A percentile compares a stretch with the other conserved stretches of the same genome.
phyloP scores from a whole-genome alignment of 768 basidiomycete genomes.

The Mycena chlorophos region DNA sequence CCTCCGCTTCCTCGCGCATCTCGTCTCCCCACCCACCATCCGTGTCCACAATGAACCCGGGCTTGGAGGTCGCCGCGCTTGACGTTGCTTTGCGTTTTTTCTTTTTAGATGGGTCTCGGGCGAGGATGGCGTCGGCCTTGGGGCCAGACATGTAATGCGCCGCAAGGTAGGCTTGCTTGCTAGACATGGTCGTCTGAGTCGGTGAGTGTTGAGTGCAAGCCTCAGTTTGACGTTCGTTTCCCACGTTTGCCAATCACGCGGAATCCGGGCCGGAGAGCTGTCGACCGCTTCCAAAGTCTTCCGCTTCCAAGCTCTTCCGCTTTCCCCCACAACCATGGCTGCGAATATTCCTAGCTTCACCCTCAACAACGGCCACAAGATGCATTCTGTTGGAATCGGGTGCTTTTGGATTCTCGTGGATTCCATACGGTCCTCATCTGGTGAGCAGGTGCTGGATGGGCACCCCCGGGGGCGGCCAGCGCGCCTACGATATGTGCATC shows the following conservation, averaged over 20 bases:
- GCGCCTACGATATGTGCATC: slow-evolving; percentile 39
- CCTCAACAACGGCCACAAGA: slow-evolving; percentile 23
- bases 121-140: slow-evolving; percentile 92
- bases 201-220: too few relatives aligned
- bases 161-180: slow-evolving; percentile 81
- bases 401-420: slow-evolving; percentile 23
- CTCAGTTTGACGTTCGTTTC: too few relatives aligned
- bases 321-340: slow-evolving; percentile 4
- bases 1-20: slow-evolving; percentile 53
- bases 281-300: too few relatives aligned
- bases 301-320: neutral
- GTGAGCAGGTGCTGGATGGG: slow-evolving; percentile 41
- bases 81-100: slow-evolving; percentile 68
- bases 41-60: slow-evolving; percentile 61
- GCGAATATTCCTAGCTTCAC: slow-evolving; percentile 17
- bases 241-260: too few relatives aligned
- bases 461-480: slow-evolving; percentile 34
- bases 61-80: slow-evolving; percentile 26
- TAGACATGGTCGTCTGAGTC: slow-evolving; percentile 44
- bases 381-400: slow-evolving; percentile 28
- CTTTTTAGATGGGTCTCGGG: slow-evolving; percentile 64
- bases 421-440: slow-evolving; percentile 6
- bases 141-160: slow-evolving; percentile 95
- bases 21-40: slow-evolving; percentile 69
- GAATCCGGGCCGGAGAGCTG: too few relatives aligned